Evolutionary conservation across 2,329 filamentous ascomycete species (phyloP).

Genomic region (Fusarium annulatum): DNA sequence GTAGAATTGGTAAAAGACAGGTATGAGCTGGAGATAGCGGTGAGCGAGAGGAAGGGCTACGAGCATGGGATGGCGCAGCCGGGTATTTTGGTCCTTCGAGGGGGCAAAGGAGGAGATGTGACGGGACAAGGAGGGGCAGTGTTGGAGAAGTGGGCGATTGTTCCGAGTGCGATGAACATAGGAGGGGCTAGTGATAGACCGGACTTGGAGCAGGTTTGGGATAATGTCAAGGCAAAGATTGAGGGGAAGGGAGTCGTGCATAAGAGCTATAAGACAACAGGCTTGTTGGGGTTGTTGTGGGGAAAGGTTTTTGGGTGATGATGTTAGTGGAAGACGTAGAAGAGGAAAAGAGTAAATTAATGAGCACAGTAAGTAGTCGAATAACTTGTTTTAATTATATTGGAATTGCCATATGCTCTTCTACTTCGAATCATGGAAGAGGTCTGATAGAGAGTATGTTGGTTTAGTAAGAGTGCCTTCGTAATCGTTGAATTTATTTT

Average conservation of each 20-base stretch:
- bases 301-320: not conserved
- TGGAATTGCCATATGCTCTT: no score
- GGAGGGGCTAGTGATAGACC: not conserved
- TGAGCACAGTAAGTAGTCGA: not conserved
- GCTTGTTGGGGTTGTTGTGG: not conserved
- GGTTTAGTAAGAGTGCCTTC: not conserved
- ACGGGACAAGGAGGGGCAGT: not conserved
- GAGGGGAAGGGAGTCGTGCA: not conserved
- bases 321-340: rapidly evolving
- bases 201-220: not conserved
- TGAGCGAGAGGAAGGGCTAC: not conserved
- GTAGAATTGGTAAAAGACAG: not conserved
- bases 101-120: not conserved
- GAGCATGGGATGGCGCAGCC: not conserved
- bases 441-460: rapidly evolving
- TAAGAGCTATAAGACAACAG: not conserved
- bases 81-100: not conserved
- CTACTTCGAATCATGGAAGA: rapidly evolving
- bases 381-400: no score
- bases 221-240: not conserved
- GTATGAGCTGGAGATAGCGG: not conserved
- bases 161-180: not conserved
- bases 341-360: not conserved
- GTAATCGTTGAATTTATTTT: no score
- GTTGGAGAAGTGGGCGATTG: not conserved